Percentiles rank a stretch among this genome's conserved stretches.
These are phyloP conservation scores for Oryza coarctata DNA, from an alignment of 176 grass and related monocot species.

Conservation along the genomic window DNA sequence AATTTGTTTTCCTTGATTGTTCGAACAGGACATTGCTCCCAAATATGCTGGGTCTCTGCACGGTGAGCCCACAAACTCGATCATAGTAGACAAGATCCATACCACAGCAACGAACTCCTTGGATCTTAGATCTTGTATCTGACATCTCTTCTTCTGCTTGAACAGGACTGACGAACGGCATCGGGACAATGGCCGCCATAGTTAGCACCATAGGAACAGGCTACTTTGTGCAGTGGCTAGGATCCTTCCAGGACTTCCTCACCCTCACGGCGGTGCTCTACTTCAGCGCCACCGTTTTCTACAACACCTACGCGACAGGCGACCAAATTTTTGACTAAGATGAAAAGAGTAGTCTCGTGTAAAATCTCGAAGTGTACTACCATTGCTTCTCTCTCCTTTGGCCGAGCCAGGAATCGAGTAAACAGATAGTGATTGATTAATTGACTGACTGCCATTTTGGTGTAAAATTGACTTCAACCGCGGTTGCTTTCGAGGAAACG, in stretches of 20 bases:
- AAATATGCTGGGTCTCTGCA: slow-evolving; percentile 91
- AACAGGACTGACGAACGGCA: slow-evolving; percentile 85
- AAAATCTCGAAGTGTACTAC: not conserved
- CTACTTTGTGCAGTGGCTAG: slow-evolving; percentile 92
- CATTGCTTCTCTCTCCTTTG: not conserved
- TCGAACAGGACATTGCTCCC: slow-evolving; percentile 78
- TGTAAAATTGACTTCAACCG: not conserved
- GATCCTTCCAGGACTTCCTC: slow-evolving; percentile 94
- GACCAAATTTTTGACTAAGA: slow-evolving; percentile 76
- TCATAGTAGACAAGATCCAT: slow-evolving; percentile 2
- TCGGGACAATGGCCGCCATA: slow-evolving; percentile 82
- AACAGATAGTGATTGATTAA: not conserved
- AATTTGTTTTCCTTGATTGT: slow-evolving; percentile 24
- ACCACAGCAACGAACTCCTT: not conserved
- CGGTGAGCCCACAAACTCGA: slow-evolving; percentile 41
- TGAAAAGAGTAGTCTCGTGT: slow-evolving; percentile 28
- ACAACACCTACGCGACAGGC: slow-evolving; percentile 67
- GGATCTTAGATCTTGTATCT: not conserved
- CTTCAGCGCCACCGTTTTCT: slow-evolving; percentile 75
- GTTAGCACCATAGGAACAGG: slow-evolving; percentile 85
- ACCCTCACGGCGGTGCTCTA: slow-evolving; percentile 84
- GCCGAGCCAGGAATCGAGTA: slow-evolving; percentile 23
- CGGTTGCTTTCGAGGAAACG: not conserved
- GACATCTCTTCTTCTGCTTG: slow-evolving; percentile 29
- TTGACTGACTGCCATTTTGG: not conserved